A percentile compares a stretch with the other conserved stretches of the same genome.
Conservation (phyloP, 768 basidiomycete genomes). For the Auriscalpium microsporum region DNA sequence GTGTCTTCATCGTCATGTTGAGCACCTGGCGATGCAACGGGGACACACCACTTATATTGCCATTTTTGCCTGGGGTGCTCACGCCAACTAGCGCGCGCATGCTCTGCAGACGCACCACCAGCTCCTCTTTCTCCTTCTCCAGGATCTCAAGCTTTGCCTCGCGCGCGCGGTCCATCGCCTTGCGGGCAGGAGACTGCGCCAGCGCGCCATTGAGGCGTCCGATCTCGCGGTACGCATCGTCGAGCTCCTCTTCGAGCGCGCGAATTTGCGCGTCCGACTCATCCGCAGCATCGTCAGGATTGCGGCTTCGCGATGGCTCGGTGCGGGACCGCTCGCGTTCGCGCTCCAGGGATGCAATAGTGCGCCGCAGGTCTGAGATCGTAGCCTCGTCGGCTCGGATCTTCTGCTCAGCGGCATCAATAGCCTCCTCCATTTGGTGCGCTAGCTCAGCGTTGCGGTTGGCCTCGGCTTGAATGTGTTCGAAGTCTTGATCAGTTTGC, state of each 20-base stretch:
- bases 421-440: slow-evolving; percentile 64
- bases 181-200: slow-evolving; percentile 64
- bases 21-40: slow-evolving; percentile 69
- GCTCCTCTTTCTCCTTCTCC: slow-evolving; percentile 67
- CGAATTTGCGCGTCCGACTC: slow-evolving; percentile 47
- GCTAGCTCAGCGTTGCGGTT: slow-evolving; percentile 46
- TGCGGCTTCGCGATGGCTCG: slow-evolving; percentile 17
- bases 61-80: slow-evolving; percentile 48
- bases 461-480: slow-evolving; percentile 30
- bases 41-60: slow-evolving; percentile 55
- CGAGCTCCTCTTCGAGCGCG: slow-evolving; percentile 66
- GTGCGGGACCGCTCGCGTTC: slow-evolving; percentile 36
- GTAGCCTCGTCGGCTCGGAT: slow-evolving; percentile 54
- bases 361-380: slow-evolving; percentile 41
- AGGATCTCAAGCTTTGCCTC: slow-evolving; percentile 69
- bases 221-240: slow-evolving; percentile 69
- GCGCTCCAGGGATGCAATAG: slow-evolving; percentile 47
- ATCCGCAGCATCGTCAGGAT: slow-evolving; percentile 17
- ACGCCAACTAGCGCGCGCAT: slow-evolving; percentile 46
- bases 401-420: slow-evolving; percentile 66
- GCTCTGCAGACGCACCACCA: slow-evolving; percentile 60
- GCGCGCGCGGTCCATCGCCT: slow-evolving; percentile 70
- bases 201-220: slow-evolving; percentile 58
- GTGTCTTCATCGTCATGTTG: slow-evolving; percentile 57
- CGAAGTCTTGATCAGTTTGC: neutral